These are phyloP conservation scores for Nothophytophthora sp. DNA, from an alignment of 352 stramenopile genomes.

Conservation along the genomic window DNA sequence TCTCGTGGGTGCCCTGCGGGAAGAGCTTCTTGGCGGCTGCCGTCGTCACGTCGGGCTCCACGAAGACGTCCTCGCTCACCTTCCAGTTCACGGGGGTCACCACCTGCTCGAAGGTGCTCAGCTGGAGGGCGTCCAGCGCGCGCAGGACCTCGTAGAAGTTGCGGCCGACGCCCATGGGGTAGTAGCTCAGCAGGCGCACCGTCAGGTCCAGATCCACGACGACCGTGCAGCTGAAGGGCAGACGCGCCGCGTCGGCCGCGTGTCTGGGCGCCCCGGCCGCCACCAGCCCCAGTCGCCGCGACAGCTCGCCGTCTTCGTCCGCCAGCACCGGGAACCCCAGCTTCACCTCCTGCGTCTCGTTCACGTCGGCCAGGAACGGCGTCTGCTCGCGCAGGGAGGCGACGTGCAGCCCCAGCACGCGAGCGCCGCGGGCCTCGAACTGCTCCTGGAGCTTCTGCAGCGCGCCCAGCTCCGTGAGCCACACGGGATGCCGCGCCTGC, in stretches of 20 bases:
- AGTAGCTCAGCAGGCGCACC: constrained; percentile 63
- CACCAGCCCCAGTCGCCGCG: constrained; percentile 57
- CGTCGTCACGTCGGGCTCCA: constrained; percentile 64
- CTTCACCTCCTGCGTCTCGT: constrained; percentile 82
- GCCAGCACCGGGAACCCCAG: constrained; percentile 70
- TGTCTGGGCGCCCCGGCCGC: constrained; percentile 38
- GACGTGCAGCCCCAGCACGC: constrained; percentile 46
- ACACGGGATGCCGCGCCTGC: constrained; percentile 71
- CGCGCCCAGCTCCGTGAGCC: constrained; percentile 77
- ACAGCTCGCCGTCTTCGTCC: constrained; percentile 68
- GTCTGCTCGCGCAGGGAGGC: constrained; percentile 34
- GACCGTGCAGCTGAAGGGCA: constrained; percentile 69
- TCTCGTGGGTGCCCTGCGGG: constrained; percentile 79
- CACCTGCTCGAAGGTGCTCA: constrained; percentile 74
- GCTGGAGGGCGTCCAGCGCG: constrained; percentile 67
- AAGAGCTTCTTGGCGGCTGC: constrained; percentile 82
- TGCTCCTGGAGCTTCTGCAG: constrained; percentile 81
- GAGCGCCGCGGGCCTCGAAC: constrained; percentile 75
- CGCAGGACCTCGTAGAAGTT: constrained; percentile 86
- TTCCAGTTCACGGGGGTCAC: constrained; percentile 87
- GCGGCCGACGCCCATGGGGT: constrained; percentile 65
- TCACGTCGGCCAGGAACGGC: constrained; percentile 69
- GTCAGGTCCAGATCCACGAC: constrained; percentile 79
- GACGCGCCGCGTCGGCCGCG: constrained; percentile 46
- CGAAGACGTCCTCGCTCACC: constrained; percentile 84